phyloP scores from a whole-genome alignment of 345 rosid species.

The Populus tremula region DNA sequence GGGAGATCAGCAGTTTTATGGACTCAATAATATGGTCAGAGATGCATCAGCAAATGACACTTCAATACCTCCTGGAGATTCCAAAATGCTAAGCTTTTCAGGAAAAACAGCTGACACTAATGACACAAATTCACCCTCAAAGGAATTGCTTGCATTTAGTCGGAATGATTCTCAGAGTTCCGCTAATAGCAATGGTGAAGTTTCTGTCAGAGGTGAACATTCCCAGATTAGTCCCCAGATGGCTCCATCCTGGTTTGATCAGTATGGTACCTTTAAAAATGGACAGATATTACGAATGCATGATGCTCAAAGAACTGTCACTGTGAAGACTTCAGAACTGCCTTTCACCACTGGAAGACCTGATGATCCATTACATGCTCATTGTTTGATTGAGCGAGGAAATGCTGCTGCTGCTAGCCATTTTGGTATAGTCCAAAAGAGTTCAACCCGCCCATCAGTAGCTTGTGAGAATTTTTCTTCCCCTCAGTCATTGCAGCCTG shows the following conservation, averaged over 20 bases:
- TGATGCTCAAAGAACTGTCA: constrained; percentile 40
- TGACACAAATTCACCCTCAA: constrained; percentile 30
- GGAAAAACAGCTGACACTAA: constrained; percentile 24
- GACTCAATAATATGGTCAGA: constrained; percentile 30
- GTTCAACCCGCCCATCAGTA: constrained; percentile 28
- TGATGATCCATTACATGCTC: constrained; percentile 39
- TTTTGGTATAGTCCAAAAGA: constrained; percentile 28
- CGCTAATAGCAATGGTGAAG: constrained; percentile 27
- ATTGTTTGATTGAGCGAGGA: constrained; percentile 33
- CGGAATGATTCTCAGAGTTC: constrained; percentile 38
- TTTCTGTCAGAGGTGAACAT: constrained; percentile 42
- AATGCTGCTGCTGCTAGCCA: constrained; percentile 33
- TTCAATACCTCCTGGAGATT: constrained; percentile 33
- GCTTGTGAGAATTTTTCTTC: constrained; percentile 38
- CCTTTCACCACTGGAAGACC: constrained; percentile 39
- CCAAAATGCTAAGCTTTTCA: constrained; percentile 35
- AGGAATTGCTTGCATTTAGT: constrained; percentile 33
- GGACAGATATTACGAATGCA: constrained; percentile 50
- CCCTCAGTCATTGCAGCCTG: constrained; percentile 35
- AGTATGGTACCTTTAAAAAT: constrained; percentile 62
- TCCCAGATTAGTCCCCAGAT: constrained; percentile 62
- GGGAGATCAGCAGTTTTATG: constrained; percentile 43
- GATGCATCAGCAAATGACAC: constrained; percentile 28
- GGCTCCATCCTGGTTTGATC: constrained; percentile 82
- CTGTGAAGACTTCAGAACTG: constrained; percentile 43